phyloP scores from a whole-genome alignment of 2,329 filamentous ascomycete genomes.

The Trichoderma lentiforme region DNA sequence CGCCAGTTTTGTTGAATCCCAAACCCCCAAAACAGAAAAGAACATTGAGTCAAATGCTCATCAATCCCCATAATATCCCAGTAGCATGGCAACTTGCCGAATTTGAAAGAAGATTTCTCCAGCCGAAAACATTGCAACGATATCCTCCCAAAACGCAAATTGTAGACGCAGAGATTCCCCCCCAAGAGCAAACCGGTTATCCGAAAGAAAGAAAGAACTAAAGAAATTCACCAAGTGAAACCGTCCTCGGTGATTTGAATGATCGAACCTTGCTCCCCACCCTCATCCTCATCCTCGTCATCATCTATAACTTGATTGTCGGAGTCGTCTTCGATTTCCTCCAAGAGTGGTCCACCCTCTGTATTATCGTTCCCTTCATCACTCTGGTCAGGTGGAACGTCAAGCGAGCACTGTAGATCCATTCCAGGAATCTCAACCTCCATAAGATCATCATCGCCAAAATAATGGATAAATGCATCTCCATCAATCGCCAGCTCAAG shows the following conservation, averaged over 20 bases:
- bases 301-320: not conserved
- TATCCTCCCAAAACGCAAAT: not conserved
- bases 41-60: not conserved
- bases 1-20: not conserved
- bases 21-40: not conserved
- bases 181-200: not conserved
- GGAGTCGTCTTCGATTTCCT: not conserved
- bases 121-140: not conserved
- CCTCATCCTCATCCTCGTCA: not conserved
- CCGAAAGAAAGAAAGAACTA: not conserved
- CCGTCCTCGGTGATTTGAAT: not conserved
- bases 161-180: not conserved
- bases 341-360: not conserved
- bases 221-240: not conserved
- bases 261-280: not conserved
- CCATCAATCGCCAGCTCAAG: constrained; percentile 32
- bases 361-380: not conserved
- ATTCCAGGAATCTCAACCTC: constrained; percentile 29
- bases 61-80: not conserved
- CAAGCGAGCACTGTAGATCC: constrained; percentile 22
- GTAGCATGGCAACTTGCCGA: not conserved
- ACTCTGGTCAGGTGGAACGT: constrained; percentile 15
- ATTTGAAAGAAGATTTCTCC: not conserved
- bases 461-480: constrained; percentile 27
- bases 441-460: constrained; percentile 23